These are phyloP conservation scores for Patellifolia procumbens DNA, from an alignment of 179 eudicot species.

Conservation along the genomic window DNA sequence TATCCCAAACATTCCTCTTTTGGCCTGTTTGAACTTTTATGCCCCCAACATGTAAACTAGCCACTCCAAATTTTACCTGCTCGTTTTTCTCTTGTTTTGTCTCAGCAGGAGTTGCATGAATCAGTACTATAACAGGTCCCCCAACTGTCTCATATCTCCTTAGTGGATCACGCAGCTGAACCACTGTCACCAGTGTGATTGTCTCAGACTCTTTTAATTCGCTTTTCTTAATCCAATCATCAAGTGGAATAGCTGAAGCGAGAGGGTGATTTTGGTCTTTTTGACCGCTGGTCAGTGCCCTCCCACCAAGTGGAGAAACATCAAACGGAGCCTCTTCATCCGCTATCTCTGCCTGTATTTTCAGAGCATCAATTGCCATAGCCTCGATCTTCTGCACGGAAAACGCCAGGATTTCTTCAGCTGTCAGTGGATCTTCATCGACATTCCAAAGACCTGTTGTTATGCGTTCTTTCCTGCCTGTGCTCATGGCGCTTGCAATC, in stretches of 20 bases:
- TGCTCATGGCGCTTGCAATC: slow-evolving; percentile 66
- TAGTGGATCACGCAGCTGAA: slow-evolving; percentile 78
- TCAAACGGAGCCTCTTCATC: slow-evolving; percentile 89
- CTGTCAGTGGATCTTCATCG: slow-evolving; percentile 56
- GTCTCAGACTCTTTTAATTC: slow-evolving; percentile 22
- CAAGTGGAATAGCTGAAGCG: slow-evolving; percentile 61
- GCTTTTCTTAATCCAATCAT: slow-evolving; percentile 62
- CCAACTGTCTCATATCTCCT: slow-evolving; percentile 92
- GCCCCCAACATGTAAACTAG: slow-evolving; percentile 77
- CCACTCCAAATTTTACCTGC: slow-evolving; percentile 53
- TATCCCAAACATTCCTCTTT: slow-evolving; percentile 70
- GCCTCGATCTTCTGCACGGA: slow-evolving; percentile 87
- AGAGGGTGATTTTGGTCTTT: slow-evolving; percentile 41
- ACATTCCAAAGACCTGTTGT: slow-evolving; percentile 88
- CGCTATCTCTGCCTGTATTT: slow-evolving; percentile 75
- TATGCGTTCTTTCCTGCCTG: slow-evolving; percentile 75
- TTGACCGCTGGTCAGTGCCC: slow-evolving; percentile 7
- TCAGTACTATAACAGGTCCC: slow-evolving; percentile 65
- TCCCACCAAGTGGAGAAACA: slow-evolving; percentile 62
- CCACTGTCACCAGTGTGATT: slow-evolving; percentile 43
- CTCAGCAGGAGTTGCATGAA: slow-evolving; percentile 47
- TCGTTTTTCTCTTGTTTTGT: slow-evolving; percentile 26
- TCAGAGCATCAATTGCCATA: slow-evolving; percentile 78
- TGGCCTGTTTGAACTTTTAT: slow-evolving; percentile 54
- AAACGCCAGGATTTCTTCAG: slow-evolving; percentile 69